Evolutionary conservation across 805 yeast species (phyloP), one percentile per base, ranked within the genome.

Genomic region (Lipomyces lipofer): DNA sequence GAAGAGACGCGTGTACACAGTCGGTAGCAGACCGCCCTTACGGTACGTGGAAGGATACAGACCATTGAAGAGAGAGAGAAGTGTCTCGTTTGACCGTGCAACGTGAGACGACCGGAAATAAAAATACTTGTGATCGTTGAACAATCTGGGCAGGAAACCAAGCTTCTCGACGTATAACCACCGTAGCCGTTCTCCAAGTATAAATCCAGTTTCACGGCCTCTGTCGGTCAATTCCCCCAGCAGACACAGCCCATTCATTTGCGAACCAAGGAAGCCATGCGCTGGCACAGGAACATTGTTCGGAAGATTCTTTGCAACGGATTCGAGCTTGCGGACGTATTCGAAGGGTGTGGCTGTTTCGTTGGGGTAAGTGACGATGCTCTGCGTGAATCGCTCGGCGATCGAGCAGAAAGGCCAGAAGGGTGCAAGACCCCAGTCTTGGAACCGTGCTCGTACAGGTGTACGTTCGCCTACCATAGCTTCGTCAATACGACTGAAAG

Each of bases 371-470:
- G 52, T 47, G 13, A 56, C 52, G 36, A 56, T 53, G 10, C 58
- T 49, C 47, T 56, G 60, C 21, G 51, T 33, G 33, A 56, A 56
- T 13, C 48, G 44, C 36, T 47, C 43, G 2, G 58, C 60, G 49
- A 56, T 53, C 33, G 39, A 36, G 52, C 60, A 56, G 35, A 53
- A 52, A 15, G 60, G 60, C 60, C 60, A 56, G 51, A 56, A 56
- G 2, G 60, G 60, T 28, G 52, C 44, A 43, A 56, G 47, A 22
- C 60, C 60, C 60, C 60, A 56, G 7, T 54, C 51, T 30, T 54
- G 63, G 38, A 60, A 54, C 6, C 63, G 49, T n/a, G 57, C 62
- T 8, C 62, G 52, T 1, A 60, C 63, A 6, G 63, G 63, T 7
- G 63, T 51, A 15, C 63, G 59, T 21, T 60, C 63, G 25, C 60